phyloP scores from a whole-genome alignment of 23 red algal species.

The Gracilaria vermiculophylla region DNA sequence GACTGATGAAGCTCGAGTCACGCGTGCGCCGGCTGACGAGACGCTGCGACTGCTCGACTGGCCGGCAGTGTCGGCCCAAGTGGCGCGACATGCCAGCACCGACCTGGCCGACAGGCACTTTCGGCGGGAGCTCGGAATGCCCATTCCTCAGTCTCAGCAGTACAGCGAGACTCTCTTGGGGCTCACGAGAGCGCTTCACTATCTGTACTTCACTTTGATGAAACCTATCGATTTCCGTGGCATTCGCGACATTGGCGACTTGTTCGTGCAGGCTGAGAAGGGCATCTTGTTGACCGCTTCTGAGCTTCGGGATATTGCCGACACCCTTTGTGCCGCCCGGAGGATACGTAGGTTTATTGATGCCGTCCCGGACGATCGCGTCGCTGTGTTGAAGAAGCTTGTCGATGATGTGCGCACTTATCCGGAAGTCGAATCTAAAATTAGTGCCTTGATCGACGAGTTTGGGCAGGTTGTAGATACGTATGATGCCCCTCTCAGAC shows the following conservation, averaged over 20 bases:
- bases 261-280: slow-evolving; percentile 21
- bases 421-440: slow-evolving; percentile 37
- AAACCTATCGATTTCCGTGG: slow-evolving; percentile 48
- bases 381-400: slow-evolving; percentile 16
- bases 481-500: slow-evolving; percentile 38
- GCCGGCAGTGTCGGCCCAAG: slow-evolving; percentile 37
- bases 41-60: slow-evolving; percentile 69
- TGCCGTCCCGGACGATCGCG: slow-evolving; percentile 12
- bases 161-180: slow-evolving; percentile 50
- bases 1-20: neutral
- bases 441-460: slow-evolving; percentile 64
- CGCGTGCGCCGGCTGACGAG: neutral
- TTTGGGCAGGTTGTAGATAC: slow-evolving; percentile 66
- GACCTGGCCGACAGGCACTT: slow-evolving; percentile 12
- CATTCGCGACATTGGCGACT: neutral
- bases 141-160: slow-evolving; percentile 6
- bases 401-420: slow-evolving; percentile 29
- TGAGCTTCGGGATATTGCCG: slow-evolving; percentile 65
- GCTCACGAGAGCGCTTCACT: slow-evolving; percentile 49
- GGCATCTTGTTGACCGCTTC: slow-evolving; percentile 49
- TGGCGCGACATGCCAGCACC: slow-evolving; percentile 48
- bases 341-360: slow-evolving; percentile 40
- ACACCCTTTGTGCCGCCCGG: slow-evolving; percentile 43
- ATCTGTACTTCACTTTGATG: slow-evolving; percentile 30
- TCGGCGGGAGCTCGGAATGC: neutral